Percentiles rank a stretch among this genome's conserved stretches.
phyloP scores from a whole-genome alignment of 129 eudicot species.

The Pseudognaphalium luteoalbum region DNA sequence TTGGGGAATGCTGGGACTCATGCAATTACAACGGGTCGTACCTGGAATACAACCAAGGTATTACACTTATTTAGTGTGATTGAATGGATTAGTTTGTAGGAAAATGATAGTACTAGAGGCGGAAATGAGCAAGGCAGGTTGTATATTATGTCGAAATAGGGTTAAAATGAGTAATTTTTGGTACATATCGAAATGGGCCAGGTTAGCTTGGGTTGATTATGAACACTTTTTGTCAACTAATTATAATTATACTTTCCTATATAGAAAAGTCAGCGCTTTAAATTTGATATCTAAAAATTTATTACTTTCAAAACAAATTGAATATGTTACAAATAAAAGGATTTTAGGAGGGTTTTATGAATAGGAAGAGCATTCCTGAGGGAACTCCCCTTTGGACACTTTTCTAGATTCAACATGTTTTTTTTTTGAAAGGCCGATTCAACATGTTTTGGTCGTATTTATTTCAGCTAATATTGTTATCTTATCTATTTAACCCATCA shows the following conservation, averaged over 20 bases:
- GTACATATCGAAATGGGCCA: not conserved
- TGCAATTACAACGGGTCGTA: slow-evolving; percentile 65
- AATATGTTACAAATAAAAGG: no score
- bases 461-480: not conserved
- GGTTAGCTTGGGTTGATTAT: not conserved
- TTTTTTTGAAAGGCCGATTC: no score
- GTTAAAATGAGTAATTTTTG: not conserved
- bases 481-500: not conserved
- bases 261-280: not conserved
- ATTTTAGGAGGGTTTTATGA: not conserved
- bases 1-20: slow-evolving; percentile 92
- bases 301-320: no score
- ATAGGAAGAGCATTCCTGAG: no score
- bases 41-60: slow-evolving; percentile 94
- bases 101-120: not conserved
- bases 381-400: not conserved
- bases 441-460: not conserved
- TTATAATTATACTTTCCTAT: no score
- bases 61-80: slow-evolving; percentile 5
- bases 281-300: not conserved
- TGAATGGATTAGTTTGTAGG: slow-evolving; percentile 1
- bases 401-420: not conserved
- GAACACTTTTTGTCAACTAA: not conserved
- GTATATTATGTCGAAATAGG: not conserved
- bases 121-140: not conserved